Evolutionary conservation across 2,329 filamentous ascomycete genomes (phyloP).

Genomic region (Trichoderma oligosporum): DNA sequence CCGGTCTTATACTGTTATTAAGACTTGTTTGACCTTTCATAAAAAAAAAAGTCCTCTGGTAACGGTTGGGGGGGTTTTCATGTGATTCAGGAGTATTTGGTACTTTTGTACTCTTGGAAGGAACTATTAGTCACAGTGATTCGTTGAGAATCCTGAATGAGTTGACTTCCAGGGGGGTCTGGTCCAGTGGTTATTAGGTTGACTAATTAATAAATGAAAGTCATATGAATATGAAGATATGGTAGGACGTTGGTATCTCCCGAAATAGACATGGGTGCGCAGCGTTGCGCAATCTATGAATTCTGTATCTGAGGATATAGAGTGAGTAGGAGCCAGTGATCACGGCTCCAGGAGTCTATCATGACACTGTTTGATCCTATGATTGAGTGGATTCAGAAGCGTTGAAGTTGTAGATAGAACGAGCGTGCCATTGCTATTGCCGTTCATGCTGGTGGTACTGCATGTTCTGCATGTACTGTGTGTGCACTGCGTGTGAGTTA

Average conservation of each 20-base stretch:
- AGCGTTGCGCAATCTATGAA: slow-evolving; percentile 26
- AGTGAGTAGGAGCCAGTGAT: slow-evolving; percentile 40
- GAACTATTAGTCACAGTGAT: no score
- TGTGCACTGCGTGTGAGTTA: no score
- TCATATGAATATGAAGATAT: slow-evolving; percentile 58
- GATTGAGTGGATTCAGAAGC: neutral
- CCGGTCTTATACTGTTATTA: neutral
- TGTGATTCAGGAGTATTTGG: no score
- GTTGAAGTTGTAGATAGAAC: no score
- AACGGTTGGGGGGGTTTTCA: neutral
- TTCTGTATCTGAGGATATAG: slow-evolving; percentile 36
- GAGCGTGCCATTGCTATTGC: neutral
- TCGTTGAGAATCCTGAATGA: no score
- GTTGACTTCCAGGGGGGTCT: no score
- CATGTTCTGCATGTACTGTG: no score
- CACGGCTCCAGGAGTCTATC: slow-evolving; percentile 28
- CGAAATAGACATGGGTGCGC: slow-evolving; percentile 48
- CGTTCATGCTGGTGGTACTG: neutral
- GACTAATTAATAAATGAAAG: slow-evolving; percentile 56
- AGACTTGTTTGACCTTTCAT: slow-evolving; percentile 47
- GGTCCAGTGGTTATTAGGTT: neutral
- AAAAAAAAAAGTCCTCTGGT: slow-evolving; percentile 65
- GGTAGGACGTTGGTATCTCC: slow-evolving; percentile 58
- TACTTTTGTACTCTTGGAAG: no score
- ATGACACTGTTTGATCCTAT: slow-evolving; percentile 4